A percentile compares a stretch with the other conserved stretches of the same genome.
Conservation (phyloP, 768 basidiomycete species). For the Mycena alexandri region DNA sequence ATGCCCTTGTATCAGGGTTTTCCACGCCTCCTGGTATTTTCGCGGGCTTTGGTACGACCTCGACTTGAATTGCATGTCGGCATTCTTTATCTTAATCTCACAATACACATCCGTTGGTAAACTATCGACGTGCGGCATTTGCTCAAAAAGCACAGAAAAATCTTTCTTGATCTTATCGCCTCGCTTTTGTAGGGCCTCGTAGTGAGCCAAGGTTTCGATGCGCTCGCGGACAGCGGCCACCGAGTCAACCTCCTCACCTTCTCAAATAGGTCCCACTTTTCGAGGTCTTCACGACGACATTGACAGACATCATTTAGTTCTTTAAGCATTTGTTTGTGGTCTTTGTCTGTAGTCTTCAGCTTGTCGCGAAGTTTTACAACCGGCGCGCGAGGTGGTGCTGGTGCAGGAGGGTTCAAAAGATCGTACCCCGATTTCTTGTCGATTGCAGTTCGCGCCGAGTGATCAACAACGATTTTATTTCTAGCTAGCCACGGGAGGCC, state of each 20-base stretch:
- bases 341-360: too few species aligned
- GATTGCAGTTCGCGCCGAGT: too few species aligned
- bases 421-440: too few species aligned
- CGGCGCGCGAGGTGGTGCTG: too few species aligned
- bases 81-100: slow-evolving; percentile 1
- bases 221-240: too few species aligned
- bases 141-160: background rate
- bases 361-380: too few species aligned
- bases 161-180: background rate
- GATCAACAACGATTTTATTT: slow-evolving; percentile 16
- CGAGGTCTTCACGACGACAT: background rate
- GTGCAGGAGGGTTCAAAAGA: too few species aligned
- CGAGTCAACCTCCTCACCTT: too few species aligned
- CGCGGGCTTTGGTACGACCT: background rate
- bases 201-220: too few species aligned
- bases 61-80: background rate
- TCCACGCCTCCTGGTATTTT: background rate
- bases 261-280: too few species aligned
- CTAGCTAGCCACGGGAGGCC: slow-evolving; percentile 5
- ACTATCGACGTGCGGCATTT: slow-evolving; percentile 35
- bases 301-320: background rate
- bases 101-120: background rate
- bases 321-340: too few species aligned
- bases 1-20: background rate
- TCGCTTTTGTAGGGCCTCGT: too few species aligned